Percentiles rank a stretch among this genome's conserved stretches.
Conservation (phyloP, 768 basidiomycete species). For the Leccinum fibrillosum region DNA sequence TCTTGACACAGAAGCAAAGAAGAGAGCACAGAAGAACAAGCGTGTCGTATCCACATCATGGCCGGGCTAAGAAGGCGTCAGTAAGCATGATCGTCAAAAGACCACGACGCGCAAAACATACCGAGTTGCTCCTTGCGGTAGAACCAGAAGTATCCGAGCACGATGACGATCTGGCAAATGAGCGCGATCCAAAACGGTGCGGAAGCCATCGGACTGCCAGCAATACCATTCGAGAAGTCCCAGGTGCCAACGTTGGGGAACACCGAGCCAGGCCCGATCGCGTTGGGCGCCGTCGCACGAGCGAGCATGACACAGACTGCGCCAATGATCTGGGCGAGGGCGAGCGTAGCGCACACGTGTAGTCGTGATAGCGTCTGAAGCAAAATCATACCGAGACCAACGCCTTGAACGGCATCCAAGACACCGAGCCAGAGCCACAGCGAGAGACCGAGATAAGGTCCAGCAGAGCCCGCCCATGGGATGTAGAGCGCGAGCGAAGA, state of each 20-base stretch:
- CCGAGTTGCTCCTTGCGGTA: constrained; percentile 92
- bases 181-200: constrained; percentile 89
- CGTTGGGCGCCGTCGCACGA: constrained; percentile 84
- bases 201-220: constrained; percentile 76
- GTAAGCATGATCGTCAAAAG: no score
- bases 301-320: constrained; percentile 91
- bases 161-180: constrained; percentile 77
- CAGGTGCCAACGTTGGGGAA: constrained; percentile 92
- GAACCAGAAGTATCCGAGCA: constrained; percentile 94
- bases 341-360: constrained; percentile 91
- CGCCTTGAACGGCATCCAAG: constrained; percentile 90
- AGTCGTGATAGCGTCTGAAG: constrained; percentile 90
- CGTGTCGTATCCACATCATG: constrained; percentile 1
- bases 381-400: constrained; percentile 89
- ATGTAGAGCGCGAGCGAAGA: constrained; percentile 91
- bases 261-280: constrained; percentile 84
- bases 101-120: constrained; percentile 31
- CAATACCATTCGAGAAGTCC: constrained; percentile 74
- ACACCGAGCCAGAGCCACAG: constrained; percentile 97
- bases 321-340: constrained; percentile 87
- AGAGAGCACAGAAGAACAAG: background rate
- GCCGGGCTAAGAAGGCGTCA: constrained; percentile 10
- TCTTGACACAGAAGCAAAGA: background rate
- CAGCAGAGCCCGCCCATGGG: constrained; percentile 84
- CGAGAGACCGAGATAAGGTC: constrained; percentile 86